Base-by-base conservation (phyloP, 768 basidiomycete genomes). In the Tephrocybe sp. region DNA sequence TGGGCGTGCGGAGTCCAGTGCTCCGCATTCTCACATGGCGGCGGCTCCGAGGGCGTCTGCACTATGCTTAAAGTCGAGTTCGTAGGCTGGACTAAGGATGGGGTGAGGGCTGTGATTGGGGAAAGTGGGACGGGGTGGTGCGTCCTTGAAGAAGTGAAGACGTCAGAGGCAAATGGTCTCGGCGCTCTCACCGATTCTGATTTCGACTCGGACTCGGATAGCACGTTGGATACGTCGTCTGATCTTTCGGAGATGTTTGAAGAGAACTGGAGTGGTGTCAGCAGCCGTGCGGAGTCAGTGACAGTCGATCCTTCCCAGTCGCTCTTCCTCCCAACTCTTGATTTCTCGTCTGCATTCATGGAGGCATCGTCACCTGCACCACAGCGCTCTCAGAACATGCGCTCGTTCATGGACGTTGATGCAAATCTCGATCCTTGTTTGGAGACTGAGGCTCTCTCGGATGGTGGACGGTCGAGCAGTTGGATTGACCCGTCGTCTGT, bases 111-210 rank as follows among this genome's bases (percentile, higher is more conserved):
- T 41, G 75, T 90, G 17, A 75, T 91, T 11, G 90, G 90, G 11
- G 83, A 88, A 62, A 82, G 80, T 25, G 81, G 84, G 15, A 79
- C 74, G 7, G 86, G 84, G 0, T 93, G 90, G 90, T 92, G 88
- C 68, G 73, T 76, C 0, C 65, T 92, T 15, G 82, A 89, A 61
- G 88, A 90, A 64, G 54, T 54, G 36, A 51, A 17, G 57, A 56
- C 18, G 51, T 60, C 66, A 0, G 56, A 66, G 24, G 56, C 65
- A 25, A 71, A 68, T 48, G 54, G 25, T 2, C 20, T 44, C 18
- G 50, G 56, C 12, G 56, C 56, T 14, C 64, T 60, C 9, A 55
- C 40, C 18, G 54, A 62, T 26, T 40, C 56, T 5, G 69, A 68
- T 20, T 71, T 70, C 7, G 65, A 64, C 8, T 30, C 28, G 11